Conservation (phyloP, 352 stramenopile genomes). For the Globisporangium polare region DNA sequence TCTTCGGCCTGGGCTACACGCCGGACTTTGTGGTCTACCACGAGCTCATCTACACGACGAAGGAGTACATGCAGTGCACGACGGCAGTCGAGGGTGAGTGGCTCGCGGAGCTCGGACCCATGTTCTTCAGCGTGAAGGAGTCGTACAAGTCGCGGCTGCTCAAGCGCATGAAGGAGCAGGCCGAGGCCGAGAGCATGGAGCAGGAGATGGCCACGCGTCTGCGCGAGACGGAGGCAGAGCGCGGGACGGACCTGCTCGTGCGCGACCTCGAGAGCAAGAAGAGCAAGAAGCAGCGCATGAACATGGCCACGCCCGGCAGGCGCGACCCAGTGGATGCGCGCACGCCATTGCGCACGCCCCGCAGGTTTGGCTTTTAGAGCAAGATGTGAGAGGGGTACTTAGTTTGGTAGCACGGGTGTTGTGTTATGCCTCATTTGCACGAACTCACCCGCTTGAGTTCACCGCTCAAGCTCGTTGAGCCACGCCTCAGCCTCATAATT, state of each 20-base stretch:
- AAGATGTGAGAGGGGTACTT: neutral
- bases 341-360: slow-evolving; percentile 53
- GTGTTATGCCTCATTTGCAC: neutral
- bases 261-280: slow-evolving; percentile 20
- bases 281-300: slow-evolving; percentile 62
- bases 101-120: slow-evolving; percentile 98
- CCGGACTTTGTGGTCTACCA: slow-evolving; percentile 99
- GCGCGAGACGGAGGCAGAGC: slow-evolving; percentile 12
- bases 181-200: slow-evolving; percentile 77
- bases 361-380: slow-evolving; percentile 48
- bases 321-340: slow-evolving; percentile 30
- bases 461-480: neutral
- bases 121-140: slow-evolving; percentile 99
- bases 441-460: too few species aligned
- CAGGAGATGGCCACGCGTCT: slow-evolving; percentile 60
- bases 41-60: slow-evolving; percentile 99
- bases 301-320: slow-evolving; percentile 51
- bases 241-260: slow-evolving; percentile 17
- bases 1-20: slow-evolving; percentile 98
- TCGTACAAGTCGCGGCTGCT: slow-evolving; percentile 92
- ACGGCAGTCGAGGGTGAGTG: slow-evolving; percentile 99
- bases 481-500: neutral
- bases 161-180: slow-evolving; percentile 86
- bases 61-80: slow-evolving; percentile 98
- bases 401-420: neutral